These are phyloP conservation scores for Hypoxylon sp. DNA, from an alignment of 2,329 filamentous ascomycete genomes.

Conservation along the genomic window DNA sequence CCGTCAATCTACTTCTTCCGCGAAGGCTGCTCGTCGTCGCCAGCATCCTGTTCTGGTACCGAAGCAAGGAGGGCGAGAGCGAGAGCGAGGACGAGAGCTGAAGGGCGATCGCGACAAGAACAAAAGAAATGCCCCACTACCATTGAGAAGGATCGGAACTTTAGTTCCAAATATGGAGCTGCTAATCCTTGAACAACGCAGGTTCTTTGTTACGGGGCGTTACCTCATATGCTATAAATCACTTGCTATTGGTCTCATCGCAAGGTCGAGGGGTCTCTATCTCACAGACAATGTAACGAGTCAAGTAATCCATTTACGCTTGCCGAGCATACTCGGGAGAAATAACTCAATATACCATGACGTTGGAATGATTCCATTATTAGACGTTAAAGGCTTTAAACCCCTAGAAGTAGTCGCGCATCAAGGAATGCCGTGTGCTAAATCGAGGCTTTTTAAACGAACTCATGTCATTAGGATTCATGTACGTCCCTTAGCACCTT, in stretches of 20 bases:
- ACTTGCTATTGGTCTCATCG: constrained; percentile 13
- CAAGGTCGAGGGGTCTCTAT: neutral
- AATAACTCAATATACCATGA: neutral
- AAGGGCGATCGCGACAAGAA: constrained; percentile 28
- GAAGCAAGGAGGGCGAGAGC: constrained; percentile 21
- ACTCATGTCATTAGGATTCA: neutral
- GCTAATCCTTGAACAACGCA: constrained; percentile 3
- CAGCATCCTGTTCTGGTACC: constrained; percentile 31
- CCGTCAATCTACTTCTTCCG: constrained; percentile 24
- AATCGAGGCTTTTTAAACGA: neutral
- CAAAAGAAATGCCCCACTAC: constrained; percentile 37
- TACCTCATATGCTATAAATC: constrained; percentile 15
- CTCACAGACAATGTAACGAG: no score
- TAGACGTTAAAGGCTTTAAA: neutral
- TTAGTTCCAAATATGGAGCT: constrained; percentile 33
- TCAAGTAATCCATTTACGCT: no score
- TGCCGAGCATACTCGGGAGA: neutral
- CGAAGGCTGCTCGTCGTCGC: constrained; percentile 8
- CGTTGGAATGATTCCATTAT: neutral
- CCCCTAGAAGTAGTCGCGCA: neutral
- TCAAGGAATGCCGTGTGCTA: neutral
- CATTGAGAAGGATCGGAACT: constrained; percentile 25
- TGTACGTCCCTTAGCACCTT: no score
- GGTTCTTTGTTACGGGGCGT: neutral
- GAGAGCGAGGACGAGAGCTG: constrained; percentile 14